Evolutionary conservation across 495 filamentous ascomycete genomes (phyloP), one percentile per base, ranked within the genome.

Genomic region (Hypoxylon cercidicola): DNA sequence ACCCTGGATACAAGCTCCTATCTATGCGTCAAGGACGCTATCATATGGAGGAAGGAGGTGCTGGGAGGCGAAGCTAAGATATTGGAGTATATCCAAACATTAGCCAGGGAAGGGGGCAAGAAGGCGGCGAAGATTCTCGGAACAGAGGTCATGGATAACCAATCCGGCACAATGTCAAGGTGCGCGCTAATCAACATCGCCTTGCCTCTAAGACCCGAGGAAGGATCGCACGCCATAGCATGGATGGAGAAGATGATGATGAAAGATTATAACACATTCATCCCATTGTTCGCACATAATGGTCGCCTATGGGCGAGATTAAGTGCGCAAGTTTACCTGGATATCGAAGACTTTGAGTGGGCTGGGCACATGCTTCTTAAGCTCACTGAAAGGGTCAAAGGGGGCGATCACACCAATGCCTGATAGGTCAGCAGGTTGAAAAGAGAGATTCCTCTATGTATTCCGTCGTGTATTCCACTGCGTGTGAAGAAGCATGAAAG

Each of bases 251-350:
- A 75, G 32, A 78, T 51, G 18, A 61, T 92, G 48, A 73, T 83
- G 21, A 72, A 81, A 1, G 84, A 92, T 35, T 87, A 87, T 67
- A 78, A 88, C 35, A 93, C 92, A 0, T 93, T 90, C 73, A 77
- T 94, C 23, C 80, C 88, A 0, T 67, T 91, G 7, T 86, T 84
- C 49, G 75, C 76, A 8, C 88, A 92, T 71, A 78, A 74, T 2
- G 83, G 82, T 1, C 75, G 75, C 23, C 80, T 85, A 69, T 97
- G 90, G 91, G 81, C 81, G 4, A 78, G 94, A 25, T 65, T 97
- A 35, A 92, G 88, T 72, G 92, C 82, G 11, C 92, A 97, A 82
- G 79, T 92, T 0, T 98, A 91, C 75, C 71, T 97, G 35, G 91
- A 92, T 34, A 69, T 85, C 52, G 80, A 79, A 1, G 93, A 97